Evolutionary conservation across 495 filamentous ascomycete species (phyloP), one percentile per base, ranked within the genome.

Genomic region (Pseudoneurospora amorphoporcata): DNA sequence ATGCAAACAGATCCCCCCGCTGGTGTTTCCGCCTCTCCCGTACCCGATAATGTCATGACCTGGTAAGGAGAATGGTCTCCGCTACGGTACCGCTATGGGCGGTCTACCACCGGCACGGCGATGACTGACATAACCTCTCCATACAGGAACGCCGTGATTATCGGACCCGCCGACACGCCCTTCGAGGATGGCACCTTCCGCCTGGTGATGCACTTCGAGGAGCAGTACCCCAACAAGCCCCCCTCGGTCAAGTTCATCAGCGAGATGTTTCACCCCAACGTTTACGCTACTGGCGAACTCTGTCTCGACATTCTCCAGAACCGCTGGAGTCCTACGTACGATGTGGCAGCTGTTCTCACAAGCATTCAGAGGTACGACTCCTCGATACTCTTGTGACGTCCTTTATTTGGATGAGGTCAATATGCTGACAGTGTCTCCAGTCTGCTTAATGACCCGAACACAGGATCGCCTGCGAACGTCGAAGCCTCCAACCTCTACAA

Each of bases 1-100:
- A 99, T 99, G 96, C 95, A 99, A 86, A 98, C 95, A 72, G 95
- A 99, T 79, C 95, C 95, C 77, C 95, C 95, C 8, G 96, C 95
- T 73, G 95, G 95, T 72, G 95, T 99, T 58, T 98, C 95, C 72
- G 95, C 95, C 42, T 98, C 95, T 42, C 95, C 95, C 1, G 92
- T 99, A 29, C 92, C 95, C 58, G 95, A 99, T 80, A 99, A 99
- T 86, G 95, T 99, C 58, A 98, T 99, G 95, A 98, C 94, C 69
- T 99, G 95, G 95, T 98, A 88, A 75, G 86, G 68, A 69, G 16
- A 39, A 35, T 2, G 39, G 19, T 61, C 61, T 29, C 47, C 17
- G 47, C 41, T 38, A 39, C 69, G 41, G 14, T 47, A 19, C 29
- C 73, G 23, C 43, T 41, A 39, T 47, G 58, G 23, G 53, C 47